Evolutionary conservation across 345 rosid species (phyloP), one percentile per base, ranked within the genome.

Genomic region (Raphanus raphanistrum): DNA sequence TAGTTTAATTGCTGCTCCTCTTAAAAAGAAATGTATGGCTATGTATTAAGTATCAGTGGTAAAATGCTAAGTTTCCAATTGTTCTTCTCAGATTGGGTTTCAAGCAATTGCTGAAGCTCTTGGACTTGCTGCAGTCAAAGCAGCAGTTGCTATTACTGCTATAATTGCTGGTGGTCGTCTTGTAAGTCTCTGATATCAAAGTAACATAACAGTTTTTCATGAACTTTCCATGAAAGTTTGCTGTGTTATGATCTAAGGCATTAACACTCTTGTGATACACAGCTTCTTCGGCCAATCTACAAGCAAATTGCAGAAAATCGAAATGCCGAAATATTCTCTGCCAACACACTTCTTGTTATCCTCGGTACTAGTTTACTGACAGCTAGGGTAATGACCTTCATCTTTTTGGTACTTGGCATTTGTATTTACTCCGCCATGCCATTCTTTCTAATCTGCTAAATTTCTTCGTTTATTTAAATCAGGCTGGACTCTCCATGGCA

Each of bases 401-500:
- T 50, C 74, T 85, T 79, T 66, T 57, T 83, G 58, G 54, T 75
- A 54, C 32, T 74, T 29, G 50, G 45, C 33, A 43, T 64, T 66
- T 66, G 5, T 35, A 43, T 21, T 6, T 1, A 35, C 27, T 26
- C 31, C 62, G 6, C 62, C n/a, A 57, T 52, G 7, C 63, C 41
- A 33, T n/a, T 58, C 4, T 25, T 73, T 70, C 68, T 10, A n/a
- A 10, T 50, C 4, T 17, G 27, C 60, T 76, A 66, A 68, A 17
- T 27, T 10, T 58, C 11, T 21, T 3, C 58, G 58, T 25, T 63
- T 67, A 66, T 74, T 64, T 79, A 45, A 74, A 76, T 70, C 86
- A 95, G 99, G 99, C 99, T 75, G 99, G 99, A 74, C 97, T 95
- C 81, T 95, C 99, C 80, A 95, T 95, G 99, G 98, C 99, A 36